Conservation (phyloP, 129 eudicot species). For the Solidago caesia region DNA sequence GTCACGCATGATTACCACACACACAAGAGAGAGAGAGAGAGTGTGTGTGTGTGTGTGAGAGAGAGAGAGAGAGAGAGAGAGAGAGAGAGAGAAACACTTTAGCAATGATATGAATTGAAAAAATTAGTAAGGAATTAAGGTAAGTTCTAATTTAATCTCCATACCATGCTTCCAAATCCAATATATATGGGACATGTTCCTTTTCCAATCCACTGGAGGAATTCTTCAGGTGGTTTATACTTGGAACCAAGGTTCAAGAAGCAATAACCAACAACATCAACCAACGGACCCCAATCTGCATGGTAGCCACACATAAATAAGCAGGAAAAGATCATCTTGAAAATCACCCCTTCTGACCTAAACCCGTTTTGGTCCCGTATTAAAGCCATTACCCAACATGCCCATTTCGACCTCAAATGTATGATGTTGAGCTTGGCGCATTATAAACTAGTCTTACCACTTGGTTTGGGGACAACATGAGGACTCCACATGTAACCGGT, state of each 20-base stretch:
- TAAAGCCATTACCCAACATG: no score
- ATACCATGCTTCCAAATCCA: conserved; percentile 99
- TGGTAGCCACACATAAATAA: conserved; percentile 16
- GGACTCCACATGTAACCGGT: conserved; percentile 99
- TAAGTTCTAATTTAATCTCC: neutral
- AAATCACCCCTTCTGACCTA: neutral
- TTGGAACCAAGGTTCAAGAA: conserved; percentile 74
- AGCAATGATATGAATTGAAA: neutral
- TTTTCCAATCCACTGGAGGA: conserved; percentile 66
- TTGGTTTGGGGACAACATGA: conserved; percentile 84
- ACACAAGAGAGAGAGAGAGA: no score
- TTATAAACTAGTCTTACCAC: conserved; percentile 41
- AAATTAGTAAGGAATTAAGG: neutral
- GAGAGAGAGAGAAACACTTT: neutral
- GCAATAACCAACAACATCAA: conserved; percentile 97
- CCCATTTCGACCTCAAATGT: no score
- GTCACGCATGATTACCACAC: no score
- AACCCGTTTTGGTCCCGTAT: neutral
- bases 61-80: no score
- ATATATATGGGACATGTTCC: conserved; percentile 84
- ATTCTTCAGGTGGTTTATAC: conserved; percentile 67
- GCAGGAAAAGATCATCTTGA: neutral
- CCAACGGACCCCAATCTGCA: conserved; percentile 93
- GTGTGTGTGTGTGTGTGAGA: no score
- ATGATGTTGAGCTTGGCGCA: neutral